Evolutionary conservation across 352 stramenopile species (phyloP), one percentile per base, ranked within the genome.

Genomic region (Globisporangium alternatum): DNA sequence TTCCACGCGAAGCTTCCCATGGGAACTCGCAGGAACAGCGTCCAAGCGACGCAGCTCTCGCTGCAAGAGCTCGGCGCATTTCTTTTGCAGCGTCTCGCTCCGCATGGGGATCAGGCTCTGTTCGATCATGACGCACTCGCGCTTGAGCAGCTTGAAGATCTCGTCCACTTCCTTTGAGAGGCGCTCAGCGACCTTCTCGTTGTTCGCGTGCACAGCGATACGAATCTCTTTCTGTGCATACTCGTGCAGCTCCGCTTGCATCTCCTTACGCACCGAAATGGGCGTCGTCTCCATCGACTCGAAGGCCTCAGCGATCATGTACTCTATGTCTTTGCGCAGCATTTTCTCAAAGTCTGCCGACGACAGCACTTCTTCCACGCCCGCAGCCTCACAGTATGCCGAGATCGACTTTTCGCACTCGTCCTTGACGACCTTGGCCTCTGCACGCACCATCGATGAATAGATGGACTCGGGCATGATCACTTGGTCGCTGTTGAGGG

Each of bases 401-500:
- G 78, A 59, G 62, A 95, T 95, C 22, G 72, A 72, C 31, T 80
- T 79, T 48, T 92, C 78, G 41, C 71, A 92, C 21, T 67, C 70
- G 47, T 84, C 77, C 62, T 91, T 86, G 3, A 72, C 64, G 19
- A 78, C 80, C 47, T 86, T 83, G 6, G 83, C 85, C 60, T 96
- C 81, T 0, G 85, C 83, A 53, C 86, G 83, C 33, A 93, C 85
- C 73, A 96, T 90, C 1, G 85, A 93, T 53, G 87, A 87, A 62
- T 93, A 96, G 66, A 96, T 96, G 4, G 87, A 94, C 67, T 94
- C 87, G 0, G 87, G 87, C 87, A 96, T 92, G 60, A 96, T 96
- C 9, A 96, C 76, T 66, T 90, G 71, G 62, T 96, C 86, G 28
- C 86, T 90, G 65, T 96, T 94, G n/a, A 96, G 60, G 7, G 82